Percentiles rank a stretch among this genome's conserved stretches.
These are phyloP conservation scores for Metschnikowia peoriensis DNA, from an alignment of 805 yeast genomes.

Conservation along the genomic window DNA sequence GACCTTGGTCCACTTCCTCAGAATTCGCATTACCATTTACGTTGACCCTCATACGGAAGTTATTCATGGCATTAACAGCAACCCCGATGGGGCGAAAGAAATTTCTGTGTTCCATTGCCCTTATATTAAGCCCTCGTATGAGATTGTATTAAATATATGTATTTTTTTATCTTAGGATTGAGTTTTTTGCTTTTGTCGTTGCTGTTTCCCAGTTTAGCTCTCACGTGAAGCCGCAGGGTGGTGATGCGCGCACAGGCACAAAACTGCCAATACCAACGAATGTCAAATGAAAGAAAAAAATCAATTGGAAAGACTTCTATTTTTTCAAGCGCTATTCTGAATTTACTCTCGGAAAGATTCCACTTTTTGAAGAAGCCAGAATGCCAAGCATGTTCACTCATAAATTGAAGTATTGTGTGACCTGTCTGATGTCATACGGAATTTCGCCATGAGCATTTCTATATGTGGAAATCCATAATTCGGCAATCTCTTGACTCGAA, in stretches of 20 bases:
- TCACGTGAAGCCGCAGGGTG: not conserved
- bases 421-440: not conserved
- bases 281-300: too few species aligned
- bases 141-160: too few species aligned
- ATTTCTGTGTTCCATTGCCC: slow-evolving; percentile 4
- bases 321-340: not conserved
- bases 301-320: too few species aligned
- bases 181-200: not conserved
- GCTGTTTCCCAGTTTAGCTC: not conserved
- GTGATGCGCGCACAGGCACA: not conserved
- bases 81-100: slow-evolving; percentile 8
- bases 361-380: not conserved
- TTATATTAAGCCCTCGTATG: too few species aligned
- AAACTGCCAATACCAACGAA: not conserved
- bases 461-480: slow-evolving; percentile 4
- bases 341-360: not conserved
- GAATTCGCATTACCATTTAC: not conserved
- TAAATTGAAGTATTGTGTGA: not conserved
- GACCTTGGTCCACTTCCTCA: not conserved
- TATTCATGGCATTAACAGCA: slow-evolving; percentile 3
- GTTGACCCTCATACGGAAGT: not conserved
- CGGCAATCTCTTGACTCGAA: slow-evolving; percentile 5
- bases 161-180: too few species aligned
- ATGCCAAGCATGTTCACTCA: not conserved
- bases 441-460: not conserved